Conservation (phyloP, 2,329 filamentous ascomycete species). For the Fusarium nanum region DNA sequence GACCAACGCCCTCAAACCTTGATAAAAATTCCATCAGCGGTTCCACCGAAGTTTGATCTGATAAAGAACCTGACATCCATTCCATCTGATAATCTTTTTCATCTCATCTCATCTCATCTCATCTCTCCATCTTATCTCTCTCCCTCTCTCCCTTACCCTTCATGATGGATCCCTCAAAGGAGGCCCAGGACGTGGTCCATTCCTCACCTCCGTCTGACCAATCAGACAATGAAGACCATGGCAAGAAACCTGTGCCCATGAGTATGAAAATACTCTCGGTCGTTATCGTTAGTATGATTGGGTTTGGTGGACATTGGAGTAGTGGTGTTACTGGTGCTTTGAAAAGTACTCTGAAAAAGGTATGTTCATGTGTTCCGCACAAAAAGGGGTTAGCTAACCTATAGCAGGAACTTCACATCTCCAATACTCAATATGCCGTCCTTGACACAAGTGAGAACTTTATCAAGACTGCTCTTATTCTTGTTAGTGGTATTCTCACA, state of each 20-base stretch:
- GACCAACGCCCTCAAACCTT: conserved; percentile 13
- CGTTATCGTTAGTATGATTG: conserved; percentile 63
- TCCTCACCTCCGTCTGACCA: conserved; percentile 19
- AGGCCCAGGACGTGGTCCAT: conserved; percentile 12
- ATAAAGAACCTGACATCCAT: conserved; percentile 31
- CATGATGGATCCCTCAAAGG: conserved; percentile 21
- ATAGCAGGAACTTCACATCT: conserved; percentile 63
- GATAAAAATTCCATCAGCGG: background rate
- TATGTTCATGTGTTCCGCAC: background rate
- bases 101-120: conserved; percentile 32
- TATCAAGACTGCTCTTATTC: conserved; percentile 67
- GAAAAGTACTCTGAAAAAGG: conserved; percentile 71
- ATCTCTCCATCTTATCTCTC: background rate
- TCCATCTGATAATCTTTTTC: conserved; percentile 29
- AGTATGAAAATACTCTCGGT: conserved; percentile 55
- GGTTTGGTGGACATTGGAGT: conserved; percentile 71
- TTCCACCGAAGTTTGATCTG: conserved; percentile 40
- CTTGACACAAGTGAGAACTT: conserved; percentile 71
- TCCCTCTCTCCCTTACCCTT: background rate
- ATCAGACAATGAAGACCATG: conserved; percentile 33
- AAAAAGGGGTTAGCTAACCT: background rate
- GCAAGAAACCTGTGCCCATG: conserved; percentile 43
- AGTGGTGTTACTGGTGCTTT: conserved; percentile 70
- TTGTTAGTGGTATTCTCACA: conserved; percentile 66
- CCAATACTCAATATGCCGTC: conserved; percentile 69